Evolutionary conservation across 2,329 filamentous ascomycete species (phyloP), one percentile per base, ranked within the genome.

Genomic region (Verticillium zaregamsianum): DNA sequence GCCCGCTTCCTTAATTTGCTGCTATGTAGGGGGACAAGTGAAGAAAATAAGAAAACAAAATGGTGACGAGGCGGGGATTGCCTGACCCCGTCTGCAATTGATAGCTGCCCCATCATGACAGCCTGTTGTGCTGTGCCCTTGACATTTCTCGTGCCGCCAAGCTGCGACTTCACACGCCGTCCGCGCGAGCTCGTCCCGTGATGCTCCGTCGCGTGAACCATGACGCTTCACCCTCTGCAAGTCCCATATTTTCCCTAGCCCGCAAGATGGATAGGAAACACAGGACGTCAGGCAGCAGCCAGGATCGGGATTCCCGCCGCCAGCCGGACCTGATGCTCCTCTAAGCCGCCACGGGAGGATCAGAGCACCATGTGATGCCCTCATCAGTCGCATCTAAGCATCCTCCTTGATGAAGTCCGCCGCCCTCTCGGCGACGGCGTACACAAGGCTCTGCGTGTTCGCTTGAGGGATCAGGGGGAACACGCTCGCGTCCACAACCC

Each of bases 391-490:
- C 17, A 45, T 9, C 39, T 52, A 52, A 25, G 45, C 20, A 52
- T 23, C 45, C 45, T 23, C n/a, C 52, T 60, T 64, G 57, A 64
- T 63, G 14, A 64, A 57, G 11, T 61, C 59, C 6, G 63, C 59
- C 2, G 63, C 72, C 37, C 70, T 69, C 55, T 74, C 72, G 0
- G 75, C 75, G 14, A 77, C 71, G 3, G 73, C 74, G 57, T 76
- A 77, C 0, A 76, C 68, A 0, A 74, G 71, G 0, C 69, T 68
- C 52, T 72, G 71, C 1, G 73, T 68, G 55, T 76, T 73, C 0
- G 70, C 70, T 11, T 69, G 68, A 9, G 67, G 66, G 28, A 70
- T 69, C 0, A 73, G 33, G n/a, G 72, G 72, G 61, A 74, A 71
- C 2, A 74, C 54, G 33, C 70, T 72, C 3, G 72, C 72, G 32